Evolutionary conservation across 2,329 filamentous ascomycete genomes (phyloP), one percentile per base, ranked within the genome.

Genomic region (Emmonsiellopsis sp.): DNA sequence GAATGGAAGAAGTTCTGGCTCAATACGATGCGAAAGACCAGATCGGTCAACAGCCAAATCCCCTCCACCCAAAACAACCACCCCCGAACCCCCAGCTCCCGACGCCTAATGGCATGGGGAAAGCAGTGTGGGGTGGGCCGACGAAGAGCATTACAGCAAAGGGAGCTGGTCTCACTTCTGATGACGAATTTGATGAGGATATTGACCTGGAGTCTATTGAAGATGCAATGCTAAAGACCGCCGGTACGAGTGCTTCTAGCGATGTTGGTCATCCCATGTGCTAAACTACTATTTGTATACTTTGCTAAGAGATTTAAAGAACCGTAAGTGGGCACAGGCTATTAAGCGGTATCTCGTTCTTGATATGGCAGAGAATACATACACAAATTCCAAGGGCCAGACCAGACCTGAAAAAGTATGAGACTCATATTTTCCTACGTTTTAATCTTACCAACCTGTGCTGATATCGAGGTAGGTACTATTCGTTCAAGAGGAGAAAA

Each of bases 301-400:
- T 63, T 73, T 77, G 74, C 87, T 90, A 84, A 91, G 76, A 73
- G 65, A 67, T 72, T 72, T 69, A 75, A 86, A 79, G 72, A 80
- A 76, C 67, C 74, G 78, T 67, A 86, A 84, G 68, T 74, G 79
- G 61, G 85, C 69, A 54, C 67, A 83, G 73, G 82, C 85, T 47
- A 94, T 95, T 64, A 89, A 95, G 71, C 85, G 92, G 60, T 95
- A 95, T 72, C 76, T 91, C 58, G 80, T 96, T 62, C 86, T 84
- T 59, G 83, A 85, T 65, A 81, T 91, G 60, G 73, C 86, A 56
- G 81, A 87, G 57, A 81, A 80, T 61, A 78, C 83, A 45, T 95
- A 88, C 68, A 73, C 75, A 55, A 82, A 85, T 67, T 75, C 79
- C 20, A 79, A 77, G 59, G 83, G 85, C 44, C 76, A 79, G 58